Conservation (phyloP, 495 filamentous ascomycete species). For the Xylaria telfairii region DNA sequence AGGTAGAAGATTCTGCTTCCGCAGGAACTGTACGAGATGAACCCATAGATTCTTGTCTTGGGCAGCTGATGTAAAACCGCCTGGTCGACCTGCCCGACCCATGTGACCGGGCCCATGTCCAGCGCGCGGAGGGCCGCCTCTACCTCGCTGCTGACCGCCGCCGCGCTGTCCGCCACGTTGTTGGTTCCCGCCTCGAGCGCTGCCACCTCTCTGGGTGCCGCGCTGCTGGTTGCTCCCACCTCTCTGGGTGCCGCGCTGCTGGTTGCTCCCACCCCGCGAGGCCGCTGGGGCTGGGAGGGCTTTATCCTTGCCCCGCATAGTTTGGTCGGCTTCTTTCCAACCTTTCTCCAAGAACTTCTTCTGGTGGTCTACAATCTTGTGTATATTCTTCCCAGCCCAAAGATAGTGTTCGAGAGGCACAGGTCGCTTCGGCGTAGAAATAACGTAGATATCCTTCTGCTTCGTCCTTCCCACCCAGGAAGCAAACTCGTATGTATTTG, state of each 20-base stretch:
- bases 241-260: constrained; percentile 65
- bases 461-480: constrained; percentile 98
- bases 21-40: constrained; percentile 86
- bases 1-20: constrained; percentile 83
- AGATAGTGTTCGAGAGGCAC: constrained; percentile 95
- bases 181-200: constrained; percentile 49
- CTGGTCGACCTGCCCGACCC: constrained; percentile 81
- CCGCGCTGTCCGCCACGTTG: constrained; percentile 64
- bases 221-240: constrained; percentile 62
- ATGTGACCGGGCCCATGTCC: constrained; percentile 76
- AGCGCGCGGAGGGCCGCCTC: constrained; percentile 63
- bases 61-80: constrained; percentile 81
- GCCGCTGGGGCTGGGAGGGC: constrained; percentile 56
- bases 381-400: constrained; percentile 89
- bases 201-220: constrained; percentile 61
- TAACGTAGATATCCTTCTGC: constrained; percentile 98
- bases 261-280: constrained; percentile 54
- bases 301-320: constrained; percentile 81
- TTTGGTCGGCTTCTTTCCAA: constrained; percentile 92
- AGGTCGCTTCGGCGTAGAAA: constrained; percentile 93
- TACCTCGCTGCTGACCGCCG: constrained; percentile 60
- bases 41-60: constrained; percentile 99
- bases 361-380: constrained; percentile 91
- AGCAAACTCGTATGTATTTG: constrained; percentile 96
- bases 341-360: constrained; percentile 89